Percentiles rank a stretch among this genome's conserved stretches.
phyloP scores from a whole-genome alignment of 371 early-diverging fungal species.

The Mucor circinelloides region DNA sequence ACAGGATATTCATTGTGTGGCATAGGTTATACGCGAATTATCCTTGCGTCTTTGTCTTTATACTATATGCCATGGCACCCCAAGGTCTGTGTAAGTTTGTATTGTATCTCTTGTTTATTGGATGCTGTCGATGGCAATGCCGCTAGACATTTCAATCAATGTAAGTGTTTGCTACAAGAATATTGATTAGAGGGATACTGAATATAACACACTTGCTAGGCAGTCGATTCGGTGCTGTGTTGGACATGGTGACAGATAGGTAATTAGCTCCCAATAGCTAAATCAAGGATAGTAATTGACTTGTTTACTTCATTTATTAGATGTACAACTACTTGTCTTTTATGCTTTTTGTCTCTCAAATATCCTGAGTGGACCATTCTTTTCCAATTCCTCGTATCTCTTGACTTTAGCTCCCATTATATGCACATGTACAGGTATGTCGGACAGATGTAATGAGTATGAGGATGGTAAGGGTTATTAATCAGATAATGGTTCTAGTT shows the following conservation, averaged over 20 bases:
- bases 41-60: constrained; percentile 72
- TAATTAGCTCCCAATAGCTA: constrained; percentile 27
- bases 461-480: not conserved
- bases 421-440: constrained; percentile 95
- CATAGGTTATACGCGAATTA: constrained; percentile 85
- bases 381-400: constrained; percentile 87
- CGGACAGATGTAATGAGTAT: not conserved
- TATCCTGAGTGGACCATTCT: constrained; percentile 74
- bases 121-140: constrained; percentile 96
- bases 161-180: constrained; percentile 46
- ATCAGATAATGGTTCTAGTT: constrained; percentile 45
- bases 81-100: constrained; percentile 70
- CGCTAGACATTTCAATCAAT: constrained; percentile 90
- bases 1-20: not conserved
- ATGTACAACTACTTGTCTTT: constrained; percentile 89
- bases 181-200: not conserved
- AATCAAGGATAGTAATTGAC: not conserved
- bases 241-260: constrained; percentile 98
- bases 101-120: constrained; percentile 86
- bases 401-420: constrained; percentile 95
- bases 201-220: constrained; percentile 46
- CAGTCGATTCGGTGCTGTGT: constrained; percentile 92
- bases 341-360: constrained; percentile 77
- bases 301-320: constrained; percentile 30
- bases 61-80: constrained; percentile 79